A percentile compares a stretch with the other conserved stretches of the same genome.
phyloP scores from a whole-genome alignment of 2,329 filamentous ascomycete species.

The Claviceps quebecensis region DNA sequence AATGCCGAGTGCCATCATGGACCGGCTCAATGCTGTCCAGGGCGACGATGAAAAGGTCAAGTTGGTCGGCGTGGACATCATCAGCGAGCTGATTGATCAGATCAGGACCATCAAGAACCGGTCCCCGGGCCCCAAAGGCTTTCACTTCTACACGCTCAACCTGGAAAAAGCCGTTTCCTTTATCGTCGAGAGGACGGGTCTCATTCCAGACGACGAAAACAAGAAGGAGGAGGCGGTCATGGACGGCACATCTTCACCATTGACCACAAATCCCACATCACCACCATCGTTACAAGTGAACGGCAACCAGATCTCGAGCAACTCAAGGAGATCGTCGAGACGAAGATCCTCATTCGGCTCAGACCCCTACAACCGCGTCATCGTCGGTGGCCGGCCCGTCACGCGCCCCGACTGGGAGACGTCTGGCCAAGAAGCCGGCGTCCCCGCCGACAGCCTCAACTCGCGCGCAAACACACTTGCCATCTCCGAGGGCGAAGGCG shows the following conservation, averaged over 20 bases:
- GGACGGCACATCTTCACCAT: constrained; percentile 22
- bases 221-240: constrained; percentile 34
- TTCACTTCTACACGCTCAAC: constrained; percentile 96
- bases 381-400: constrained; percentile 52
- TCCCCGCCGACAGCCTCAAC: constrained; percentile 62
- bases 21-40: constrained; percentile 57
- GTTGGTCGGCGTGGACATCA: constrained; percentile 63
- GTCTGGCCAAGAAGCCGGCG: constrained; percentile 59
- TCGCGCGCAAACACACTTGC: constrained; percentile 73
- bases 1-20: constrained; percentile 57
- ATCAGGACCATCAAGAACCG: constrained; percentile 52
- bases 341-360: constrained; percentile 70
- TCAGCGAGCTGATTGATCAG: constrained; percentile 70
- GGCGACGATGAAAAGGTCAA: constrained; percentile 74
- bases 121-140: constrained; percentile 54
- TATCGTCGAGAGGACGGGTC: constrained; percentile 70
- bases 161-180: constrained; percentile 92
- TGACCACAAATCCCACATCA: constrained; percentile 6
- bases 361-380: constrained; percentile 75
- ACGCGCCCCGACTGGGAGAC: constrained; percentile 55
- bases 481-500: constrained; percentile 86
- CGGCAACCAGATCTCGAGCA: constrained; percentile 25
- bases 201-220: constrained; percentile 56
- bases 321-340: constrained; percentile 29
- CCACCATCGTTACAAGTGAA: constrained; percentile 31